Conservation (phyloP, 768 basidiomycete species). For the Thelephora aurantiotincta region DNA sequence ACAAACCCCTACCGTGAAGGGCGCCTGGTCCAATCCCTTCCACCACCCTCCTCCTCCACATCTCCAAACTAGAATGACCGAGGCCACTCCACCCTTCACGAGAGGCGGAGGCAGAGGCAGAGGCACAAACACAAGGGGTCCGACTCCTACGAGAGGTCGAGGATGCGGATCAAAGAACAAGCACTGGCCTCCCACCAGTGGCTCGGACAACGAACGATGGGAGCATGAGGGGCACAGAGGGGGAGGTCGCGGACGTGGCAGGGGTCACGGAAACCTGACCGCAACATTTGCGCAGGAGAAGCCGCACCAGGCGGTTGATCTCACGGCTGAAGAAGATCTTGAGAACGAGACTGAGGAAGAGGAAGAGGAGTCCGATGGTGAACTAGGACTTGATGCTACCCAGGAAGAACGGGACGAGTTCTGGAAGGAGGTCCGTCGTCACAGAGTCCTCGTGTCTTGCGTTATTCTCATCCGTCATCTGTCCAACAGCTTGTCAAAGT, state of each 20-base stretch:
- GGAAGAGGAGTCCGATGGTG: slow-evolving; percentile 15
- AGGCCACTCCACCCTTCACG: not conserved
- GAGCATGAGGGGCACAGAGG: slow-evolving; percentile 45
- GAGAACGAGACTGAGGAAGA: slow-evolving; percentile 19
- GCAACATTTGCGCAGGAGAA: slow-evolving; percentile 16
- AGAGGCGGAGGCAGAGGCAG: not conserved
- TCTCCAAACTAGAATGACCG: not conserved
- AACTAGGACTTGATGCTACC: slow-evolving; percentile 25
- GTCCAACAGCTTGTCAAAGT: slow-evolving; percentile 43
- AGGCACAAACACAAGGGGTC: not conserved
- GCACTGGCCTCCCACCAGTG: slow-evolving; percentile 29
- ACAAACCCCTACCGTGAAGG: too few relatives aligned
- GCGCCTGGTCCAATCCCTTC: too few relatives aligned
- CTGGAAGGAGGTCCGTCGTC: slow-evolving; percentile 50
- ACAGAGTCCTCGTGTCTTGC: slow-evolving; percentile 7
- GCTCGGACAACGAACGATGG: slow-evolving; percentile 39
- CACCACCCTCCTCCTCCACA: too few relatives aligned
- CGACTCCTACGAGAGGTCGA: not conserved
- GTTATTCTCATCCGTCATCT: not conserved
- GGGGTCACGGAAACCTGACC: slow-evolving; percentile 22
- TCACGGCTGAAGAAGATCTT: slow-evolving; percentile 15
- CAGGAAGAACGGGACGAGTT: slow-evolving; percentile 53
- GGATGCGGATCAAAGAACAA: slow-evolving; percentile 32
- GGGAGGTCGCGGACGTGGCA: slow-evolving; percentile 29
- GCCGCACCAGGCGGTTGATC: slow-evolving; percentile 8